A percentile compares a stretch with the other conserved stretches of the same genome.
Conservation (phyloP, 352 stramenopile species). For the Globisporangium orthogonon region DNA sequence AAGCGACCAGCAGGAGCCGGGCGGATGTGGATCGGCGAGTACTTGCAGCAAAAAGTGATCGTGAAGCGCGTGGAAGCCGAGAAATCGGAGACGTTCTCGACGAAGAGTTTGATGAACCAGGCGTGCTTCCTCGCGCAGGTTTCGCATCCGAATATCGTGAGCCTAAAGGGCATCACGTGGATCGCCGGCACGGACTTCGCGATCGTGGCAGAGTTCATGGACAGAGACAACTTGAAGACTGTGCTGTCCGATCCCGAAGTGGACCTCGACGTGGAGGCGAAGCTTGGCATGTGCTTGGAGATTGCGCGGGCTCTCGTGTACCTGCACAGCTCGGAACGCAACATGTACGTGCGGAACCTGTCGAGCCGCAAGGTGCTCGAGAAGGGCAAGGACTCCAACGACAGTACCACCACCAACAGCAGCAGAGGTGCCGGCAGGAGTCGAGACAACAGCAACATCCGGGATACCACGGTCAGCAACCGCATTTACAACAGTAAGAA, state of each 20-base stretch:
- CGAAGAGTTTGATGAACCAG: slow-evolving; percentile 59
- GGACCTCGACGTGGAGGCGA: slow-evolving; percentile 42
- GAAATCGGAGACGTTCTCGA: slow-evolving; percentile 44
- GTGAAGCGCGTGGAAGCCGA: slow-evolving; percentile 72
- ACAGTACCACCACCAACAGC: not conserved
- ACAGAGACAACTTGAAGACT: slow-evolving; percentile 56
- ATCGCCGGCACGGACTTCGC: slow-evolving; percentile 72
- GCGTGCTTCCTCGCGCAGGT: slow-evolving; percentile 38
- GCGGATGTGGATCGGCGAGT: slow-evolving; percentile 54
- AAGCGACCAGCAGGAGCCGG: slow-evolving; percentile 45
- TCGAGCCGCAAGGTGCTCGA: slow-evolving; percentile 59
- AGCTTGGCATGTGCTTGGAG: slow-evolving; percentile 64
- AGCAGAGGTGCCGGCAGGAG: not conserved
- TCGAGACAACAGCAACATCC: not conserved
- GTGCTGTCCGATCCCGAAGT: slow-evolving; percentile 50
- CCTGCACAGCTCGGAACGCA: slow-evolving; percentile 45
- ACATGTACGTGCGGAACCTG: slow-evolving; percentile 38
- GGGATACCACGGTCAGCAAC: not conserved
- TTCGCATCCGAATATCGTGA: slow-evolving; percentile 61
- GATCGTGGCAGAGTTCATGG: slow-evolving; percentile 69
- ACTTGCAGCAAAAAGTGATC: slow-evolving; percentile 44
- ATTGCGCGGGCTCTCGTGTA: slow-evolving; percentile 54
- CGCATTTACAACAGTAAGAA: not conserved
- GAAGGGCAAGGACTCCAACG: slow-evolving; percentile 14
- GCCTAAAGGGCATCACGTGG: slow-evolving; percentile 59